Percentiles rank a stretch among this genome's conserved stretches.
These are phyloP conservation scores for Erodium maritimum DNA, from an alignment of 345 rosid genomes.

Conservation along the genomic window DNA sequence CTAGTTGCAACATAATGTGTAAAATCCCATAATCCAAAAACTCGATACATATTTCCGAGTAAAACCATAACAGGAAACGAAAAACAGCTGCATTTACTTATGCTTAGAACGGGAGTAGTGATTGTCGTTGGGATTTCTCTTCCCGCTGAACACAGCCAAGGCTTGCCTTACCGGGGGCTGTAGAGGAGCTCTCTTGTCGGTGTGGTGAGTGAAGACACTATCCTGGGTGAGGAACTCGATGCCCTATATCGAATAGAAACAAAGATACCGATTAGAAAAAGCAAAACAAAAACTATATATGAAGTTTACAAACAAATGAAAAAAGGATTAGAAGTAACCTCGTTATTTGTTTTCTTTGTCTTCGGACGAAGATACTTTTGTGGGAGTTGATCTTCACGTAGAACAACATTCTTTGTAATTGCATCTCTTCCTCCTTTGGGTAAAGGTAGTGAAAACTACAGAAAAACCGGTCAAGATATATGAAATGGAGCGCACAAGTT, in stretches of 20 bases:
- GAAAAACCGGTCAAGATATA: not conserved
- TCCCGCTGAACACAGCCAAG: slow-evolving; percentile 69
- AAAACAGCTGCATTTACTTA: slow-evolving; percentile 5
- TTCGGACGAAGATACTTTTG: slow-evolving; percentile 71
- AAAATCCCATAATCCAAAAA: no score
- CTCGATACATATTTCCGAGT: not conserved
- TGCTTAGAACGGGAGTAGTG: slow-evolving; percentile 66
- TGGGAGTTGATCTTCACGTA: slow-evolving; percentile 95
- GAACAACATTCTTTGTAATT: slow-evolving; percentile 55
- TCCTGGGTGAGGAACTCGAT: slow-evolving; percentile 45
- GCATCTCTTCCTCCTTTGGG: slow-evolving; percentile 95
- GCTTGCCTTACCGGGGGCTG: slow-evolving; percentile 86
- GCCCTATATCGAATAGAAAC: slow-evolving; percentile 35
- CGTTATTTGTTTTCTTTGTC: slow-evolving; percentile 56
- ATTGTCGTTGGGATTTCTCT: slow-evolving; percentile 93
- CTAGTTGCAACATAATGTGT: no score
- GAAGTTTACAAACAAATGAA: not conserved
- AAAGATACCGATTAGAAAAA: not conserved
- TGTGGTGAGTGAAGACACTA: slow-evolving; percentile 48
- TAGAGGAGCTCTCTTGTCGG: slow-evolving; percentile 45
- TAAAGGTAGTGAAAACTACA: slow-evolving; percentile 74
- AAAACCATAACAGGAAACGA: not conserved
- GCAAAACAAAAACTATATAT: not conserved
- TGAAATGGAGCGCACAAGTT: not conserved
- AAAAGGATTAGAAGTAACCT: slow-evolving; percentile 26